Conservation (phyloP, 768 basidiomycete genomes). For the Wakefieldia striispora region DNA sequence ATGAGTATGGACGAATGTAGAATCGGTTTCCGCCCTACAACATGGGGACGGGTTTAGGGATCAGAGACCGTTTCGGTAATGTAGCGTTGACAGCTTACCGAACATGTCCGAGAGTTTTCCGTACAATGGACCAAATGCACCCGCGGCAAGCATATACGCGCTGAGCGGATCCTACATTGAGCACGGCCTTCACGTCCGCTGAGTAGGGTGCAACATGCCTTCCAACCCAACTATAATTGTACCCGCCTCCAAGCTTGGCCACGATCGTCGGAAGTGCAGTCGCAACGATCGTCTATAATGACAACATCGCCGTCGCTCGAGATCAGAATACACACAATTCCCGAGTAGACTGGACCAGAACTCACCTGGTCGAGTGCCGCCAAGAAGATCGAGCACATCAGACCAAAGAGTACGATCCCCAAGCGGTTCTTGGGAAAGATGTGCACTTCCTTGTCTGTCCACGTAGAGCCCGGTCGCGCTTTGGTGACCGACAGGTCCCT, state of each 20-base stretch:
- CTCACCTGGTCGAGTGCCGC: slow-evolving; percentile 62
- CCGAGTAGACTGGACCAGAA: background rate
- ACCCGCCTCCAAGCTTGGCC: slow-evolving; percentile 58
- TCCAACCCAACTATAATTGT: slow-evolving; percentile 71
- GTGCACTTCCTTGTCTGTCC: slow-evolving; percentile 56
- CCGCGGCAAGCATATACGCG: slow-evolving; percentile 71
- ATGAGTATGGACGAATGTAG: slow-evolving; percentile 61
- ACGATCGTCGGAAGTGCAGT: slow-evolving; percentile 80
- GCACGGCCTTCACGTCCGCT: too few species aligned
- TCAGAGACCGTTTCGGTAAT: background rate
- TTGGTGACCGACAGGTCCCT: slow-evolving; percentile 15
- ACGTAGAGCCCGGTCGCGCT: slow-evolving; percentile 45
- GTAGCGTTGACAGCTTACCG: slow-evolving; percentile 24
- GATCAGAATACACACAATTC: too few species aligned
- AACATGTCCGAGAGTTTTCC: slow-evolving; percentile 71
- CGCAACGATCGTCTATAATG: slow-evolving; percentile 59
- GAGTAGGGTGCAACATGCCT: slow-evolving; percentile 38
- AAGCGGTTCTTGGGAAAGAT: slow-evolving; percentile 40
- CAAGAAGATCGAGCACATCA: slow-evolving; percentile 31
- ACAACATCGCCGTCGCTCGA: background rate
- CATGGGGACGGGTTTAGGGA: background rate
- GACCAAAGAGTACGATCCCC: slow-evolving; percentile 25
- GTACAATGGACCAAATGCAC: slow-evolving; percentile 67
- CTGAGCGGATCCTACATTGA: slow-evolving; percentile 38
- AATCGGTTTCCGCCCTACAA: slow-evolving; percentile 62